These are phyloP conservation scores for Seiridium cupressi DNA, from an alignment of 2,329 filamentous ascomycete genomes.

Conservation along the genomic window DNA sequence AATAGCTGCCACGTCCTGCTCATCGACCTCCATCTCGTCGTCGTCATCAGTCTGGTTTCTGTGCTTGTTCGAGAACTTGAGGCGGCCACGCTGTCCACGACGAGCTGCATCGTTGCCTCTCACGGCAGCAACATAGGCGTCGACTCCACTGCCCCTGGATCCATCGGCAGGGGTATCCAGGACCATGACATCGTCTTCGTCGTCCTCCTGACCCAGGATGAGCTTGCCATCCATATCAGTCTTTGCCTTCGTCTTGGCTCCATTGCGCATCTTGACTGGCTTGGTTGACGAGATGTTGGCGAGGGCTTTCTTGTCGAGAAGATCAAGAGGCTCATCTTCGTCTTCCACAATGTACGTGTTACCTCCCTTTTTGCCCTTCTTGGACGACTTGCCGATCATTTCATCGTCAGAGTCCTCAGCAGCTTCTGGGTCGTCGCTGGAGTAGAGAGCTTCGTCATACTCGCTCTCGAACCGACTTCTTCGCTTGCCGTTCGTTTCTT, in stretches of 20 bases:
- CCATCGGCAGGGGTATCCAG: constrained; percentile 50
- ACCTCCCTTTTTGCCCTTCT: constrained; percentile 55
- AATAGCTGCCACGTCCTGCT: constrained; percentile 46
- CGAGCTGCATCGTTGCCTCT: constrained; percentile 65
- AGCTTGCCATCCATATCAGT: constrained; percentile 78
- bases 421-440: constrained; percentile 65
- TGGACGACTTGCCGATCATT: constrained; percentile 38
- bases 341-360: constrained; percentile 90
- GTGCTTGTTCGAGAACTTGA: constrained; percentile 69
- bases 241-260: constrained; percentile 59
- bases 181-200: constrained; percentile 57
- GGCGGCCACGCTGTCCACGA: constrained; percentile 63
- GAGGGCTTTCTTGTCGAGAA: constrained; percentile 84
- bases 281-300: constrained; percentile 93
- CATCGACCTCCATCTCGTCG: constrained; percentile 45
- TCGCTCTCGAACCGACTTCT: constrained; percentile 80
- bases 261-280: constrained; percentile 63
- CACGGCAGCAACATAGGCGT: constrained; percentile 68
- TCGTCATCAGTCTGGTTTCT: constrained; percentile 41
- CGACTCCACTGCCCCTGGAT: constrained; percentile 50
- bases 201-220: constrained; percentile 63
- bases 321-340: constrained; percentile 90
- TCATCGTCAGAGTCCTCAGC: constrained; percentile 65
- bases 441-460: constrained; percentile 95
- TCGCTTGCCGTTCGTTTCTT: constrained; percentile 44